These are phyloP conservation scores for Cryphonectria naterciae DNA, from an alignment of 2,329 filamentous ascomycete genomes.

Conservation along the genomic window DNA sequence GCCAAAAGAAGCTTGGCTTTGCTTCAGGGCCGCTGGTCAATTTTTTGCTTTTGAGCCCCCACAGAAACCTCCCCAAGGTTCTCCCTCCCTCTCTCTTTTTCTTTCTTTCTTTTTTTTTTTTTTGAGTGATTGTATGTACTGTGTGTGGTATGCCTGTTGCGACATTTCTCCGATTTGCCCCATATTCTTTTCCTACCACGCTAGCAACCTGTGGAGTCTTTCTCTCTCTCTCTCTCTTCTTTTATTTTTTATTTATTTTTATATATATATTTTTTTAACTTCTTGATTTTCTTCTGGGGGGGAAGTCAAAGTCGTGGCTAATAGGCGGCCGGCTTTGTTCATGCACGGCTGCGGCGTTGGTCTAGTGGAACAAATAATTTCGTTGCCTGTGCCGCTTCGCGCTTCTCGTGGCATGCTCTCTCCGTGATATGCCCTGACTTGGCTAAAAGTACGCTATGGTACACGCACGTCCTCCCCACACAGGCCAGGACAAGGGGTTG, in stretches of 20 bases:
- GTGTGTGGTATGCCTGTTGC: background rate
- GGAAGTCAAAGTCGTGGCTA: background rate
- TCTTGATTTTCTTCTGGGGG: too few species aligned
- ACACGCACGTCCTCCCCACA: background rate
- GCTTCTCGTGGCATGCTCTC: background rate
- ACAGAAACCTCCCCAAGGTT: too few species aligned
- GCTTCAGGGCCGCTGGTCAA: too few species aligned
- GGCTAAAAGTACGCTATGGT: background rate
- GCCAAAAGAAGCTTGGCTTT: too few species aligned
- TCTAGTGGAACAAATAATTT: constrained; percentile 1
- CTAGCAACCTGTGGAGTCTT: background rate
- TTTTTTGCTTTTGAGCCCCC: too few species aligned
- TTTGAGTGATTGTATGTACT: too few species aligned
- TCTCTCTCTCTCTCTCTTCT: too few species aligned
- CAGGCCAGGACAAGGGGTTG: background rate
- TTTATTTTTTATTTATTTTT: too few species aligned
- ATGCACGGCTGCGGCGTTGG: constrained; percentile 3
- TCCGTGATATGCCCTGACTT: background rate
- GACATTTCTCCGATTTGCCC: background rate
- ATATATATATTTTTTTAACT: too few species aligned
- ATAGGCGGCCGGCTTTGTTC: background rate
- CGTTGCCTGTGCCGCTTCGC: background rate
- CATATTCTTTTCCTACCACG: background rate
- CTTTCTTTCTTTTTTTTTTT: too few species aligned
- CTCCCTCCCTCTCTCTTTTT: too few species aligned